Percentiles rank a stretch among this genome's conserved stretches.
Conservation (phyloP, 225 moss, liverwort and hornwort genomes). For the Rhytidiadelphus loreus region DNA sequence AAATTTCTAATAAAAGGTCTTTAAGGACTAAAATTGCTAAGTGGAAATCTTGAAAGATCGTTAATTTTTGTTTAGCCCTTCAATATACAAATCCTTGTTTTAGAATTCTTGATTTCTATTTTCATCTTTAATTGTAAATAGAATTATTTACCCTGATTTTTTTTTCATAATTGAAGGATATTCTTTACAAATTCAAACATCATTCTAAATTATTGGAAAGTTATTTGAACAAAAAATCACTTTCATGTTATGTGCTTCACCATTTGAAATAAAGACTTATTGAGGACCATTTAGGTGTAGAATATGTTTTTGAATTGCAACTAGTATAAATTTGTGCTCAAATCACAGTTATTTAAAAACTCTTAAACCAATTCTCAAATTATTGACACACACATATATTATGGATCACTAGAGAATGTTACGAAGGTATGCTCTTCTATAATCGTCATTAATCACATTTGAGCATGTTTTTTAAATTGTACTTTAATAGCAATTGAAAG, state of each 20-base stretch:
- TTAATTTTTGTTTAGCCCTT: not conserved
- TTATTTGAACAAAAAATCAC: not conserved
- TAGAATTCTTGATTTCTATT: not conserved
- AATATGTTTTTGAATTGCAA: too few relatives aligned
- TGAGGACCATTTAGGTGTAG: not conserved
- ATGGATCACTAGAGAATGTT: not conserved
- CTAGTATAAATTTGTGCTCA: not conserved
- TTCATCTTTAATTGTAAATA: not conserved
- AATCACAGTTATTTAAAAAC: too few relatives aligned
- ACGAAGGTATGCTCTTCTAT: not conserved
- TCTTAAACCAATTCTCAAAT: not conserved
- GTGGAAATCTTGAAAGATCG: not conserved
- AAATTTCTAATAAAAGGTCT: not conserved
- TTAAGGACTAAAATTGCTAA: not conserved
- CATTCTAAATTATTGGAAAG: not conserved
- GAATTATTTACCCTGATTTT: too few relatives aligned
- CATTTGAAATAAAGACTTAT: not conserved
- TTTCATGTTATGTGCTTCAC: not conserved
- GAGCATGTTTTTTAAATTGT: not conserved
- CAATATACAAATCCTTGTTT: not conserved
- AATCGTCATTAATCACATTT: not conserved
- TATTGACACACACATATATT: not conserved
- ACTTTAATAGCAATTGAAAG: not conserved
- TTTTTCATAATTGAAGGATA: not conserved
- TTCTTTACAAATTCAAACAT: not conserved